Evolutionary conservation across 176 grass and related monocot species (phyloP).

Genomic region (Oryza glaberrima): DNA sequence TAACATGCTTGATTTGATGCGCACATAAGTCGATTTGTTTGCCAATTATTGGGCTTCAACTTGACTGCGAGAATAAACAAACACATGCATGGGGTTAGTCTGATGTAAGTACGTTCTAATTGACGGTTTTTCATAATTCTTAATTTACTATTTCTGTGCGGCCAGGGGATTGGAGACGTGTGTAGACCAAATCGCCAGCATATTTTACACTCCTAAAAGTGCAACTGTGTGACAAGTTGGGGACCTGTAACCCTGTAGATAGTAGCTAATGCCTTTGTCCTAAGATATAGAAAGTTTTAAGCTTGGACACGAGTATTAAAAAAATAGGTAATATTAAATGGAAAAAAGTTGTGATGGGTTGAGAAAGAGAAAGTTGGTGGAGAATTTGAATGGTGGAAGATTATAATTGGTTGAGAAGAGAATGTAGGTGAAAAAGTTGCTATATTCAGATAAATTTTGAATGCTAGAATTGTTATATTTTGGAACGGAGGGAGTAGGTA

Average conservation of each 20-base stretch:
- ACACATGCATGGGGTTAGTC: neutral
- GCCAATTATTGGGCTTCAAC: constrained; percentile 14
- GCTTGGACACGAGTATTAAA: too few species aligned
- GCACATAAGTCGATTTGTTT: neutral
- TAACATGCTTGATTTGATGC: neutral
- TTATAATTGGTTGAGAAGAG: too few species aligned
- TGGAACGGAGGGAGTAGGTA: too few species aligned
- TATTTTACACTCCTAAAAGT: neutral
- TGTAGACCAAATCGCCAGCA: neutral
- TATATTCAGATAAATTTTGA: too few species aligned
- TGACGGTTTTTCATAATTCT: neutral
- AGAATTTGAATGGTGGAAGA: too few species aligned
- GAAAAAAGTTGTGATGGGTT: too few species aligned
- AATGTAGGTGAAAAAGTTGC: too few species aligned
- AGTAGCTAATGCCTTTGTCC: neutral
- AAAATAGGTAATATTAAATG: too few species aligned
- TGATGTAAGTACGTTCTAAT: neutral
- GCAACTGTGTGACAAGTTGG: constrained; percentile 6
- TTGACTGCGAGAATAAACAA: neutral
- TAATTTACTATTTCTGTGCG: neutral
- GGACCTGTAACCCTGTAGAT: neutral
- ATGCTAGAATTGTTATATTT: too few species aligned
- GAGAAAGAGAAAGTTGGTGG: too few species aligned
- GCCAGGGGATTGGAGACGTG: neutral
- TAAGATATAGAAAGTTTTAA: too few species aligned